A percentile compares a stretch with the other conserved stretches of the same genome.
phyloP scores from a whole-genome alignment of 2,329 filamentous ascomycete genomes.

The Cladosporium phlei region DNA sequence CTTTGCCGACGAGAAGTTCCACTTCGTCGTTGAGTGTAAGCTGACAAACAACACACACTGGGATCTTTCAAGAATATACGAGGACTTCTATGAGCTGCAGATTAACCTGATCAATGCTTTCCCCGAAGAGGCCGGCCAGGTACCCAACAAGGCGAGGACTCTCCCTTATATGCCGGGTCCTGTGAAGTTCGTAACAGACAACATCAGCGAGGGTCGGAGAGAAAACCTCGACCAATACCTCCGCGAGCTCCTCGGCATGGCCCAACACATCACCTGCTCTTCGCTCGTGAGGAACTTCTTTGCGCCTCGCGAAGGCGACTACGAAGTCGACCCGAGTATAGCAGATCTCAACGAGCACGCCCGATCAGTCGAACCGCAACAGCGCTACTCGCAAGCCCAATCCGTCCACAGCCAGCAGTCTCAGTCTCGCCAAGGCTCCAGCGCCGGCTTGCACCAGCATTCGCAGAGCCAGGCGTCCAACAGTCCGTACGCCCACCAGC shows the following conservation, averaged over 20 bases:
- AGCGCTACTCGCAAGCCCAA: constrained; percentile 43
- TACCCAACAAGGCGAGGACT: constrained; percentile 66
- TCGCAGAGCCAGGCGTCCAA: constrained; percentile 15
- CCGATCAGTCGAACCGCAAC: constrained; percentile 63
- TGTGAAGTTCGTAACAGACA: constrained; percentile 96
- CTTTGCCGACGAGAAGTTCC: constrained; percentile 96
- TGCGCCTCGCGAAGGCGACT: constrained; percentile 81
- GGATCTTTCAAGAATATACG: constrained; percentile 92
- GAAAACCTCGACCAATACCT: constrained; percentile 95
- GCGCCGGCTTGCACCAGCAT: constrained; percentile 19
- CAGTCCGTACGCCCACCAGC: constrained; percentile 20
- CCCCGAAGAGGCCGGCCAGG: constrained; percentile 86
- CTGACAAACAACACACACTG: constrained; percentile 87
- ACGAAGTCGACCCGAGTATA: constrained; percentile 75
- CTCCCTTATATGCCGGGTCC: constrained; percentile 97
- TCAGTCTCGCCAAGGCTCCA: constrained; percentile 20
- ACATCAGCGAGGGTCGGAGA: constrained; percentile 86
- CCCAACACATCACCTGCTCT: constrained; percentile 77
- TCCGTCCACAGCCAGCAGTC: constrained; percentile 19
- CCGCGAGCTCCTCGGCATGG: constrained; percentile 80
- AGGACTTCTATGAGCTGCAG: constrained; percentile 98
- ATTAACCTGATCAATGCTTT: constrained; percentile 90
- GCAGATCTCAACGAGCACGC: constrained; percentile 57
- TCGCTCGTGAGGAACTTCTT: constrained; percentile 87
- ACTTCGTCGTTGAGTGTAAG: constrained; percentile 91